phyloP scores from a whole-genome alignment of 768 basidiomycete genomes.

The Daedalea quercina region DNA sequence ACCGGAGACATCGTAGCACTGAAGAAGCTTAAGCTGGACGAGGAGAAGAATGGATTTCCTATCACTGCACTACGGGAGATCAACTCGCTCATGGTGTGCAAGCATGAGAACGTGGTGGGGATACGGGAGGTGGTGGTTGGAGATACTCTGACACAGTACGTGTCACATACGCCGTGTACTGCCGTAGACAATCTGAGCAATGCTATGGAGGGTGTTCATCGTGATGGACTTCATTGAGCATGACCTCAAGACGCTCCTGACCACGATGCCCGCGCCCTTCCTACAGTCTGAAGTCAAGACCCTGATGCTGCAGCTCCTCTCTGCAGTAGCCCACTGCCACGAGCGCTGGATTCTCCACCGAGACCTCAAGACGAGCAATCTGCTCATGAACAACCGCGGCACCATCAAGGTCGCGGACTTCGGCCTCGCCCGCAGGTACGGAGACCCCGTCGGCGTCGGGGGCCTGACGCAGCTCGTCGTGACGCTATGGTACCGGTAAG shows the following conservation, averaged over 20 bases:
- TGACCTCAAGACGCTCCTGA: conserved; percentile 93
- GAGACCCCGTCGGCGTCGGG: conserved; percentile 93
- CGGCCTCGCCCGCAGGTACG: conserved; percentile 91
- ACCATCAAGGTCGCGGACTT: conserved; percentile 99
- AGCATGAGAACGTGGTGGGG: conserved; percentile 95
- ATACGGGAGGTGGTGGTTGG: conserved; percentile 97
- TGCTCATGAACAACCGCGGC: conserved; percentile 98
- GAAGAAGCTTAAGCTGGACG: conserved; percentile 97
- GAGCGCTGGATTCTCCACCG: conserved; percentile 97
- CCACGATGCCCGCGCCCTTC: conserved; percentile 94
- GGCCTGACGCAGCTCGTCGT: conserved; percentile 98
- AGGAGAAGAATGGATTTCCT: conserved; percentile 98
- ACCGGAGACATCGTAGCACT: conserved; percentile 94
- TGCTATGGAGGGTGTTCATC: conserved; percentile 82
- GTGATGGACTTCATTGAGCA: conserved; percentile 99
- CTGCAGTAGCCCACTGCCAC: conserved; percentile 91
- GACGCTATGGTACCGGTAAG: conserved; percentile 96
- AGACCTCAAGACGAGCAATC: conserved; percentile 94
- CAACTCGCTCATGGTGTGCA: conserved; percentile 91
- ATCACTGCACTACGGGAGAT: conserved; percentile 95
- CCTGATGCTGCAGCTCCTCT: conserved; percentile 85
- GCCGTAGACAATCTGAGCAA: background rate
- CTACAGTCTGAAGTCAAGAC: conserved; percentile 98
- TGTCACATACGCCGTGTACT: conserved; percentile 23
- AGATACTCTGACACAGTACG: conserved; percentile 97